Percentiles rank a stretch among this genome's conserved stretches.
Evolutionary conservation across 2,329 filamentous ascomycete species (phyloP).

Genomic region (Parastagonospora nodorum): DNA sequence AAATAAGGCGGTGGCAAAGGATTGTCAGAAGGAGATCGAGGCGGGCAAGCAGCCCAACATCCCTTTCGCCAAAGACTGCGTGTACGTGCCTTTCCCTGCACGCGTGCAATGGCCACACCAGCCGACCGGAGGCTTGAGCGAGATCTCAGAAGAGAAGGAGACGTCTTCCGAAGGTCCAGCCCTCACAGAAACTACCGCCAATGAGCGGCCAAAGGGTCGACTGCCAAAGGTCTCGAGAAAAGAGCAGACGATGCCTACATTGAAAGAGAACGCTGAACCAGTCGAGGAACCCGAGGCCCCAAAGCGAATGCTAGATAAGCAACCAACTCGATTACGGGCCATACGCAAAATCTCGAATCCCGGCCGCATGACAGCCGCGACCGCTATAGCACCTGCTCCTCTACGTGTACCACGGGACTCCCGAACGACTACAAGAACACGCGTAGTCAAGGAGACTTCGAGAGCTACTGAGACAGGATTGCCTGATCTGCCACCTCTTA

Average conservation of each 20-base stretch:
- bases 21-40: conserved; percentile 56
- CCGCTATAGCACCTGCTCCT: conserved; percentile 34
- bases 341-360: conserved; percentile 45
- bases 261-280: conserved; percentile 47
- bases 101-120: conserved; percentile 45
- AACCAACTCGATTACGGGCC: conserved; percentile 42
- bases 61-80: conserved; percentile 54
- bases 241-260: conserved; percentile 30
- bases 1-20: conserved; percentile 55
- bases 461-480: conserved; percentile 29
- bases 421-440: conserved; percentile 31
- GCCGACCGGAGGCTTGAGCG: conserved; percentile 38
- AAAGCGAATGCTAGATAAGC: conserved; percentile 39
- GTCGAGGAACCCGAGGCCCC: conserved; percentile 31
- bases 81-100: conserved; percentile 54
- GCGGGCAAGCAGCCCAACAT: conserved; percentile 55
- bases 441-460: conserved; percentile 28
- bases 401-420: conserved; percentile 36
- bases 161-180: conserved; percentile 45
- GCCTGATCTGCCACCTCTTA: conserved; percentile 31
- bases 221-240: conserved; percentile 25
- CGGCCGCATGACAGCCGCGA: conserved; percentile 35
- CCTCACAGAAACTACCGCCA: conserved; percentile 54
- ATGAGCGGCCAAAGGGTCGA: conserved; percentile 44
- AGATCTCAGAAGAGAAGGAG: conserved; percentile 49